phyloP scores from a whole-genome alignment of 306 rosid genomes.

The Cicer yamashitae region DNA sequence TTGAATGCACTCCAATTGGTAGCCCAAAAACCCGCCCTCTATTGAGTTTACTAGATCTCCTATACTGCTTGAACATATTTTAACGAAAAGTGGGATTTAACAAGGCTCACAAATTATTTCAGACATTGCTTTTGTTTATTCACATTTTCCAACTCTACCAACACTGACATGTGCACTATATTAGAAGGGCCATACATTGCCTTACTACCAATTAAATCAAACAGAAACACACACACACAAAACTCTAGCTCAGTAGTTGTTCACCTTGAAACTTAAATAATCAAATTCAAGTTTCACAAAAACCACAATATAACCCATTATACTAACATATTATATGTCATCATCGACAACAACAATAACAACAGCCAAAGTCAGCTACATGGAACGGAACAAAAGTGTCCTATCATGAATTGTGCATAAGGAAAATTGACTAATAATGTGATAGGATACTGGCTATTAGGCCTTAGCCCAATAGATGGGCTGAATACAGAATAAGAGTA shows the following conservation, averaged over 20 bases:
- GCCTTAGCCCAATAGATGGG: too few species aligned
- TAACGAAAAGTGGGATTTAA: neutral
- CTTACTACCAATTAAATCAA: slow-evolving; percentile 18
- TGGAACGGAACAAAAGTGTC: neutral
- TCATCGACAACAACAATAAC: neutral
- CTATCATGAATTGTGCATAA: neutral
- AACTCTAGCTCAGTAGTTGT: neutral
- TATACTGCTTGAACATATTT: neutral
- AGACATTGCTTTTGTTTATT: neutral
- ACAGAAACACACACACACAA: neutral
- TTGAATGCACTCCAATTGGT: neutral
- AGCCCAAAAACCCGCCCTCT: neutral
- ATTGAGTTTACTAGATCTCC: neutral
- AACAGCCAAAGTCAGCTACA: neutral
- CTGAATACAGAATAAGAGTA: too few species aligned
- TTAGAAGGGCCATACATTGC: neutral
- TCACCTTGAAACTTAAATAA: slow-evolving; percentile 7
- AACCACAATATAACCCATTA: neutral
- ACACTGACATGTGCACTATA: neutral
- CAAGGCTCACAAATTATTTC: slow-evolving; percentile 24
- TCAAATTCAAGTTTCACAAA: slow-evolving; percentile 8
- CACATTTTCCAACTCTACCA: slow-evolving; percentile 15
- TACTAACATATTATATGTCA: neutral
- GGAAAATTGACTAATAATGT: neutral
- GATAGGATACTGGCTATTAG: too few species aligned